phyloP scores from a whole-genome alignment of 805 yeast genomes.

The Candida boleticola region DNA sequence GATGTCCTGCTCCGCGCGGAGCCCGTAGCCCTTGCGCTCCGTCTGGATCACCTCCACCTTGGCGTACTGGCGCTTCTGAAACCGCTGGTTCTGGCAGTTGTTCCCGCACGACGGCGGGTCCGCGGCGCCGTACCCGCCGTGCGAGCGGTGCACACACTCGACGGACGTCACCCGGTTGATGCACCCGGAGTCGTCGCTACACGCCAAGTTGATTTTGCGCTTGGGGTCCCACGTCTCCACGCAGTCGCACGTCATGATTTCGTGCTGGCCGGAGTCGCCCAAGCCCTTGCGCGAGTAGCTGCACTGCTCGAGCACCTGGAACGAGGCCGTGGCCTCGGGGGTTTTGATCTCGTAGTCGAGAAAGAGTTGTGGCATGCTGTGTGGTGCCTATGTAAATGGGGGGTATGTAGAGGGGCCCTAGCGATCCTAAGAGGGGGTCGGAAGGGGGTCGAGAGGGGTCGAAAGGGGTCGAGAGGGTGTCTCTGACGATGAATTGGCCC shows the following conservation, averaged over 20 bases:
- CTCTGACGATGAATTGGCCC: no score
- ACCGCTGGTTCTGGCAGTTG: slow-evolving; percentile 82
- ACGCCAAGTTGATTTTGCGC: slow-evolving; percentile 54
- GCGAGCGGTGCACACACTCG: slow-evolving; percentile 64
- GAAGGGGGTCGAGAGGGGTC: no score
- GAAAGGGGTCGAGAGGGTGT: no score
- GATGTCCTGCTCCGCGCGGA: slow-evolving; percentile 64
- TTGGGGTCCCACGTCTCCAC: slow-evolving; percentile 44
- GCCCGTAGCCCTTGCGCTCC: slow-evolving; percentile 85
- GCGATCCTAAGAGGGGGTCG: no score
- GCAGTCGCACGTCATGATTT: slow-evolving; percentile 91
- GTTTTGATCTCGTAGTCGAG: slow-evolving; percentile 55
- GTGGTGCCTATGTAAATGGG: no score
- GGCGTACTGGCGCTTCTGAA: slow-evolving; percentile 75
- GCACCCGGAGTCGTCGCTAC: slow-evolving; percentile 85
- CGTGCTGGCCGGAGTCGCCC: slow-evolving; percentile 75
- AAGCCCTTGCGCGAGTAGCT: slow-evolving; percentile 58
- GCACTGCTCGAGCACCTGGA: slow-evolving; percentile 55
- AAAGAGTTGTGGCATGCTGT: slow-evolving; percentile 21
- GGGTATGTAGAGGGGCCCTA: no score
- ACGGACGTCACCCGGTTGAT: slow-evolving; percentile 89
- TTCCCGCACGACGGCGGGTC: slow-evolving; percentile 69
- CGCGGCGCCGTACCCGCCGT: neutral
- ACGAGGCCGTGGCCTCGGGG: slow-evolving; percentile 62
- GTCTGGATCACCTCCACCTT: slow-evolving; percentile 79